phyloP scores from a whole-genome alignment of 2,329 filamentous ascomycete genomes.

The Exophiala aquamarina region DNA sequence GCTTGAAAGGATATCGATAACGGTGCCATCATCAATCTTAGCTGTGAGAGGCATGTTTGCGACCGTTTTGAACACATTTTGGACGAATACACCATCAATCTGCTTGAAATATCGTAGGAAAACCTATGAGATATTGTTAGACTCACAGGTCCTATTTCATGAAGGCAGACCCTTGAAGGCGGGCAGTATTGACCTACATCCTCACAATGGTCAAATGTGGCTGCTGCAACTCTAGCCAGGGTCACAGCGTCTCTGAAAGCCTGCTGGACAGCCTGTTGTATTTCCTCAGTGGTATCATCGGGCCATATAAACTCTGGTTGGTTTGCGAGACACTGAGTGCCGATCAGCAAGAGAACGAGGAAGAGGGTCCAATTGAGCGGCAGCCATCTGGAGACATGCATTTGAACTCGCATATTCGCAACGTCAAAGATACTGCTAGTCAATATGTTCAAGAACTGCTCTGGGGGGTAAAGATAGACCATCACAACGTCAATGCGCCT shows the following conservation, averaged over 20 bases:
- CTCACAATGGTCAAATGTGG: not conserved
- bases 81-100: conserved; percentile 7
- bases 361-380: too few species aligned
- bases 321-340: too few species aligned
- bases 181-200: not conserved
- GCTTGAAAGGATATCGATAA: not conserved
- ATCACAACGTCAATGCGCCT: too few species aligned
- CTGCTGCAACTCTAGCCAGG: not conserved
- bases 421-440: too few species aligned
- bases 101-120: conserved; percentile 9
- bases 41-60: conserved; percentile 9
- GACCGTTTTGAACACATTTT: conserved; percentile 9
- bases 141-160: too few species aligned
- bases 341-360: too few species aligned
- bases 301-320: too few species aligned
- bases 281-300: not conserved
- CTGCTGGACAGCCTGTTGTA: not conserved
- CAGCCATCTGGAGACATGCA: too few species aligned
- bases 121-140: not conserved
- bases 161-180: not conserved
- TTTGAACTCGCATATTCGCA: too few species aligned
- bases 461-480: too few species aligned
- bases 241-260: not conserved
- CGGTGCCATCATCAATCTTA: not conserved
- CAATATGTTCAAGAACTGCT: too few species aligned